Base-by-base conservation (phyloP, 305 asterid species). In the Fraxinus ornus region DNA sequence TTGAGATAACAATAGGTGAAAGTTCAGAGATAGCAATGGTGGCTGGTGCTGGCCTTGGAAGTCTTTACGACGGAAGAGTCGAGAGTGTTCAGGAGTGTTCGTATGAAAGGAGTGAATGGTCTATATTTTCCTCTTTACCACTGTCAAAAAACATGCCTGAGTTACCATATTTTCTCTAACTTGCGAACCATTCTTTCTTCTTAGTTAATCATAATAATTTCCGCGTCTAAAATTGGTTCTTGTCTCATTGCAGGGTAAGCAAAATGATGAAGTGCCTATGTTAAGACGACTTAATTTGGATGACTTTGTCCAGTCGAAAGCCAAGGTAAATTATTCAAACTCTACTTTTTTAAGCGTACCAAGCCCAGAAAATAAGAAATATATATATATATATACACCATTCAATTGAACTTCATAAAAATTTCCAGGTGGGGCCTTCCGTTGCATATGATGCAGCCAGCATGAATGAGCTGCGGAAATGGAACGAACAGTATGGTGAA, bases 401-500 rank as follows among this genome's bases (percentile, higher is more conserved):
- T 80, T 62, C 2, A 41, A 68, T 66, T 78, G 36, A 55, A 26
- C 36, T 78, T 36, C 71, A 35, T 76, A 41, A 17, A 73, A 74
- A 44, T 82, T 64, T 79, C 22, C 89, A 96, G 98, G 99, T 96
- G 81, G 99, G 99, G 35, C 98, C 99, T 17, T 96, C 99, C 12
- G 99, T 96, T 80, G 97, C 99, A 17, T 94, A 91, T 66, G 98
- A 96, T 81, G 99, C 99, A 47, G 89, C 95, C n/a, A 94, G 95
- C 88, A 96, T 93, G 99, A 96, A 93, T 47, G 98, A 94, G 84
- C 85, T 96, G 86, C 87, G 99, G 83, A 96, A 96, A 89, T 96
- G 99, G 99, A 94, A 96, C 39, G 99, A 94, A 71, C 98, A 91
- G 80, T 96, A 96, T 30, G 99, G 99, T 1, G 99, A 96, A 91